Evolutionary conservation across 225 moss, liverwort and hornwort species (phyloP).

Genomic region (Straminergon stramineum): DNA sequence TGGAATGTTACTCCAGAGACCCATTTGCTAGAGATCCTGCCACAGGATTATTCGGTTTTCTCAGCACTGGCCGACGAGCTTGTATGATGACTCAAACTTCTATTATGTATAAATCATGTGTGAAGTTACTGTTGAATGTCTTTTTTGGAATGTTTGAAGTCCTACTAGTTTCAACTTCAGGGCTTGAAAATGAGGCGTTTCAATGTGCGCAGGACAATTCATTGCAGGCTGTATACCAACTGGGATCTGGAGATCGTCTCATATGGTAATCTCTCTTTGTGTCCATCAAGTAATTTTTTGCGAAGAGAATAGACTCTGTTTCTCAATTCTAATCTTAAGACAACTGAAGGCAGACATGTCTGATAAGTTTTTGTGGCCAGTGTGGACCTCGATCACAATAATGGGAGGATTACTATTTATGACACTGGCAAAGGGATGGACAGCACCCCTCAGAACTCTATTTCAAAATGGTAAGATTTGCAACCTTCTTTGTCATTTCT

Average conservation of each 20-base stretch:
- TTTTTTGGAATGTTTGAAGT: not conserved
- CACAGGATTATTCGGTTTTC: conserved; percentile 29
- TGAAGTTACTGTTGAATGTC: not conserved
- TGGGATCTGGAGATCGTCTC: not conserved
- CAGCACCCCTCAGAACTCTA: conserved; percentile 8
- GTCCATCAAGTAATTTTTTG: not conserved
- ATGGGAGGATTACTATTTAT: conserved; percentile 6
- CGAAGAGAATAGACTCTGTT: too few species aligned
- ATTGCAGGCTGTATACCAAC: conserved; percentile 27
- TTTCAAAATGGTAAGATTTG: conserved; percentile 27
- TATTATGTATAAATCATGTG: not conserved
- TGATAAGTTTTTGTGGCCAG: not conserved
- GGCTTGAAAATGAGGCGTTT: not conserved
- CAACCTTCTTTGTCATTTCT: not conserved
- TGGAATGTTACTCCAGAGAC: conserved; percentile 36
- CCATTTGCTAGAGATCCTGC: conserved; percentile 6
- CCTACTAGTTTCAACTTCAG: not conserved
- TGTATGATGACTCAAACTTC: not conserved
- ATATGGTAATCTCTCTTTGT: not conserved
- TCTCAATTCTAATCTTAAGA: not conserved
- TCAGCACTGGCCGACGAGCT: conserved; percentile 30
- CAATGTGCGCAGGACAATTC: conserved; percentile 28
- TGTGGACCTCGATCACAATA: conserved; percentile 5
- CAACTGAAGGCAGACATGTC: not conserved
- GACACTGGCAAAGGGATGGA: conserved; percentile 49